Percentiles rank a stretch among this genome's conserved stretches.
Evolutionary conservation across 306 rosid genomes (phyloP).

Genomic region (Cicer cuneatum): DNA sequence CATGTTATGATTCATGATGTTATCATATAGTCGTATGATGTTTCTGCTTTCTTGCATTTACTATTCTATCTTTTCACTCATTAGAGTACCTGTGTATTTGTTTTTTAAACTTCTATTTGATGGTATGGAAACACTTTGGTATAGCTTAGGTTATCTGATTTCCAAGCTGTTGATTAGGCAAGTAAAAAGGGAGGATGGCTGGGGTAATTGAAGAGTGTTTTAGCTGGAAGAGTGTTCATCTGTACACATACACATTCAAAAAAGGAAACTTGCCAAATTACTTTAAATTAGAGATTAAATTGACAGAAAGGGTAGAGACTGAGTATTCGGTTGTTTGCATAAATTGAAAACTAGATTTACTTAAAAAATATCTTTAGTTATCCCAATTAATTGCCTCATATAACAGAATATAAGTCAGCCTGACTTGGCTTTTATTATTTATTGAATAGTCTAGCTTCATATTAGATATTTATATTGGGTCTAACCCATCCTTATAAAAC

Average conservation of each 20-base stretch:
- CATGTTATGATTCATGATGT: slow-evolving; percentile 32
- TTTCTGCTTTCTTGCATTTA: slow-evolving; percentile 12
- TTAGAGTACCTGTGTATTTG: slow-evolving; percentile 4
- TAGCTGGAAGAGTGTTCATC: slow-evolving; percentile 22
- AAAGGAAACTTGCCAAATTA: background rate
- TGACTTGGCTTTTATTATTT: slow-evolving; percentile 19
- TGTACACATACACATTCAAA: background rate
- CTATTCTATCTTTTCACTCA: background rate
- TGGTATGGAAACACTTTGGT: slow-evolving; percentile 22
- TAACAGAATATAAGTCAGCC: slow-evolving; percentile 6
- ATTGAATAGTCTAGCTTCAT: slow-evolving; percentile 10
- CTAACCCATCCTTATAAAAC: too few species aligned
- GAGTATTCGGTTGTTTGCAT: background rate
- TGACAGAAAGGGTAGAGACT: background rate
- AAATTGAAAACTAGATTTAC: slow-evolving; percentile 22
- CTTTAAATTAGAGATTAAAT: background rate
- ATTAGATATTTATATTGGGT: too few species aligned
- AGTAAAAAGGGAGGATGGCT: slow-evolving; percentile 5
- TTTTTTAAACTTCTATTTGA: slow-evolving; percentile 31
- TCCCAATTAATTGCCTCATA: slow-evolving; percentile 24
- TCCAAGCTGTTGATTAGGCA: slow-evolving; percentile 27
- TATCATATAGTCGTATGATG: slow-evolving; percentile 23
- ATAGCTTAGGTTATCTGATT: slow-evolving; percentile 19
- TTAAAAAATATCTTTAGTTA: background rate
- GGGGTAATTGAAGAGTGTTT: slow-evolving; percentile 21